phyloP scores from a whole-genome alignment of 2,329 filamentous ascomycete genomes.

The Xylariales sp. region DNA sequence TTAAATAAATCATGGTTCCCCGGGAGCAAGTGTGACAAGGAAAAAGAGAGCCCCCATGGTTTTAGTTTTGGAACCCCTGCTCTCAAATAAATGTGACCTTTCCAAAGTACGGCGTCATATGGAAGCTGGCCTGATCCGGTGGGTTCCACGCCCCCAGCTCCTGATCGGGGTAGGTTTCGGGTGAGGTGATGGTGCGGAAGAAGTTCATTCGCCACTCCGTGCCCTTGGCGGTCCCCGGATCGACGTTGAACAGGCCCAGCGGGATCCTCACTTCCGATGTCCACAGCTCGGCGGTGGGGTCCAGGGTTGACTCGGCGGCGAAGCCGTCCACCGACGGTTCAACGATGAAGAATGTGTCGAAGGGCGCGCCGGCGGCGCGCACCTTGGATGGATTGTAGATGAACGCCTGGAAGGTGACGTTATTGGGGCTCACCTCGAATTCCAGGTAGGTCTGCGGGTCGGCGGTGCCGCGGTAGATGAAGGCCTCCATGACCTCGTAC shows the following conservation, averaged over 20 bases:
- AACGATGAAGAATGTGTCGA: slow-evolving; percentile 38
- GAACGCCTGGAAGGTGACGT: slow-evolving; percentile 46
- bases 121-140: slow-evolving; percentile 41
- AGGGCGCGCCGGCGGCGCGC: slow-evolving; percentile 32
- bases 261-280: slow-evolving; percentile 36
- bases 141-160: slow-evolving; percentile 40
- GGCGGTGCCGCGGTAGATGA: slow-evolving; percentile 38
- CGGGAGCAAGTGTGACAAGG: too few relatives aligned
- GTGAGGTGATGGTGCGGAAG: slow-evolving; percentile 40
- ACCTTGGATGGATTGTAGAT: slow-evolving; percentile 46
- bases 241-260: slow-evolving; percentile 45
- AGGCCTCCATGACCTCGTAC: slow-evolving; percentile 48
- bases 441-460: slow-evolving; percentile 46
- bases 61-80: too few relatives aligned
- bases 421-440: slow-evolving; percentile 47
- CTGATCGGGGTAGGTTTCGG: slow-evolving; percentile 38
- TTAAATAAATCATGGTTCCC: too few relatives aligned
- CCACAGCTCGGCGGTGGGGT: slow-evolving; percentile 32
- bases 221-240: slow-evolving; percentile 33
- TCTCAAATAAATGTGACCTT: neutral
- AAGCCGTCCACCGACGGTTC: slow-evolving; percentile 37
- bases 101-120: slow-evolving; percentile 24
- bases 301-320: slow-evolving; percentile 31
- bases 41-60: too few relatives aligned
- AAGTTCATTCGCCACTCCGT: slow-evolving; percentile 50